Percentiles rank a stretch among this genome's conserved stretches.
Conservation (phyloP, 2,329 filamentous ascomycete genomes). For the Trichoderma hamatum region DNA sequence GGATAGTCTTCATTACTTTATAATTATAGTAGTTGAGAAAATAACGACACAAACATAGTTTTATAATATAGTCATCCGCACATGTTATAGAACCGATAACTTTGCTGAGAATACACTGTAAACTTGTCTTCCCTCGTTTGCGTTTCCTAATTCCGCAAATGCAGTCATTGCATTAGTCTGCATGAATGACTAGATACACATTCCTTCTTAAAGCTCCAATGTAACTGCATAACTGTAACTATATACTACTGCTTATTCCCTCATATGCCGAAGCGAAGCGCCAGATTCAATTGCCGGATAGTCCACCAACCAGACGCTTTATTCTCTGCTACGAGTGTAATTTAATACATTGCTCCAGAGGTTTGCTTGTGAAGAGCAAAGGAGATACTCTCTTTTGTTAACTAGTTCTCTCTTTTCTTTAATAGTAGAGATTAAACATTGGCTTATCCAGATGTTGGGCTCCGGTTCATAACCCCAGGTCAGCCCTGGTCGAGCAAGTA, state of each 20-base stretch:
- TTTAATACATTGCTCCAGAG: not conserved
- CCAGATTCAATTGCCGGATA: not conserved
- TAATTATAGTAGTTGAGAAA: not conserved
- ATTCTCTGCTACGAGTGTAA: not conserved
- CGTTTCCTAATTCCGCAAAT: not conserved
- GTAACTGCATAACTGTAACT: not conserved
- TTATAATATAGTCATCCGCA: not conserved
- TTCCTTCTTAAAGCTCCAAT: not conserved
- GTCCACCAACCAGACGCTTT: not conserved
- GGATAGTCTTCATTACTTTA: not conserved
- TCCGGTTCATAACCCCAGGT: no score
- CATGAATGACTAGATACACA: not conserved
- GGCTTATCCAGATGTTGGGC: no score
- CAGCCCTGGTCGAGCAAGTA: no score
- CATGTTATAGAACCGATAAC: not conserved
- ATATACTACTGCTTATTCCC: not conserved
- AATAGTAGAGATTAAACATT: no score
- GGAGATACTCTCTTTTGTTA: not conserved
- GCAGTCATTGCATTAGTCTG: not conserved
- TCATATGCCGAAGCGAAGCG: not conserved
- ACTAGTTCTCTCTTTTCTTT: no score
- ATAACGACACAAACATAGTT: not conserved
- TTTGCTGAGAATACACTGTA: no score
- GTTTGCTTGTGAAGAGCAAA: not conserved
- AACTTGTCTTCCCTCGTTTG: not conserved